Evolutionary conservation across 345 rosid species (phyloP), one percentile per base, ranked within the genome.

Genomic region (Eucalyptus sp.): DNA sequence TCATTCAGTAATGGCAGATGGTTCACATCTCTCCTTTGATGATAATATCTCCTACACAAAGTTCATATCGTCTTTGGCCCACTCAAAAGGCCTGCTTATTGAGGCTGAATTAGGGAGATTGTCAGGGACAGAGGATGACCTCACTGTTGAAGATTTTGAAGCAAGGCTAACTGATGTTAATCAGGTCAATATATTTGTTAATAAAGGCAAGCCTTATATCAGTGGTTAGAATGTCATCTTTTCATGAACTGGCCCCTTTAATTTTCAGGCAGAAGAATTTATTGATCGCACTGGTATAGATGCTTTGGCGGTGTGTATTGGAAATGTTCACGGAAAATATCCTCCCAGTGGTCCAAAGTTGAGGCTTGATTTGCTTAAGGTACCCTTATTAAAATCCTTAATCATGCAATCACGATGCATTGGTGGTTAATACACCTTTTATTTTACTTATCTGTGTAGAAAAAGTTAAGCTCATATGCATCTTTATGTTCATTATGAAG

Each of bases 41-140:
- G 97, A 96, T 87, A 96, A 97, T 87, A 94, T 96, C 87, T 93
- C 96, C 16, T 95, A 91, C 94, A 95, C 99, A 6, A 96, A 97
- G 89, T 90, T 85, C 86, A 93, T 97, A 91, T 88, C 97, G 29
- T 89, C 86, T 46, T 90, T 96, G 94, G 99, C 99, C 87, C 95
- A 93, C 89, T 92, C 95, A 33, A 95, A 94, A 90, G 93, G 91
- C 89, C 90, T 97, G 92, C 90, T 96, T 91, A 96, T 97, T 80
- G 99, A 97, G 93, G 99, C 99, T 87, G 99, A 96, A 93, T 93
- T 97, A 88, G 99, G 99, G 81, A 92, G 99, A 88, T 92, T 97
- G 91, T 95, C 99, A 10, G 99, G 99, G 91, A 96, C 99, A 85
- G 99, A 97, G 92, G 99, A 96, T 93, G 98, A 95, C 90, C 94